These are phyloP conservation scores for Prosopis cineraria DNA, from an alignment of 306 rosid genomes.

Conservation along the genomic window DNA sequence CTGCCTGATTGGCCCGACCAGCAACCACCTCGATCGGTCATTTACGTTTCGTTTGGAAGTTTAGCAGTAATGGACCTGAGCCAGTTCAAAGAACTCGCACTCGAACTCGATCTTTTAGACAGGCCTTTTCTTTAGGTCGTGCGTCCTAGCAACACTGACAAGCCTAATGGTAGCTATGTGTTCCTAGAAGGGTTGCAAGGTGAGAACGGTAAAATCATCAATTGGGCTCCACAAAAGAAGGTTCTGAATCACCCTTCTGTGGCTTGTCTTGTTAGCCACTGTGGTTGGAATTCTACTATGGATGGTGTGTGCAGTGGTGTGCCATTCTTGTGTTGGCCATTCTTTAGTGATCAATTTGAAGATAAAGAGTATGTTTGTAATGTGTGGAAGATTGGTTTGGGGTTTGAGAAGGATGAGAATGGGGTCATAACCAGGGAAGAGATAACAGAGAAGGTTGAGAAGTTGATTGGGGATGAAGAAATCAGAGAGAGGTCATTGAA, in stretches of 20 bases:
- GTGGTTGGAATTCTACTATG: background rate
- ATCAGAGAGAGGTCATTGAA: background rate
- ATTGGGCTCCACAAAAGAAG: background rate
- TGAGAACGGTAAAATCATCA: background rate
- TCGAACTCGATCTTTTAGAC: background rate
- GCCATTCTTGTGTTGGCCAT: conserved; percentile 1
- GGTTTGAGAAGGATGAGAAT: background rate
- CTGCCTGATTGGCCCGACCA: background rate
- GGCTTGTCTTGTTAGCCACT: background rate
- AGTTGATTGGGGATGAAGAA: background rate
- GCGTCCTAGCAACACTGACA: background rate
- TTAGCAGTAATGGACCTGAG: background rate
- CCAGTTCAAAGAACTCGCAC: background rate
- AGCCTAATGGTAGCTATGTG: background rate
- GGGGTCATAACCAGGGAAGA: background rate
- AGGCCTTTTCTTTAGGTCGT: background rate
- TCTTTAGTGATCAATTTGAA: background rate
- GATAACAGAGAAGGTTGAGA: background rate
- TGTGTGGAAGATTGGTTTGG: background rate
- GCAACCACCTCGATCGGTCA: background rate
- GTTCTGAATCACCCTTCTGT: background rate
- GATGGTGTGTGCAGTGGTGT: background rate
- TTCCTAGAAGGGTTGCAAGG: background rate
- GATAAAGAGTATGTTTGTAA: background rate
- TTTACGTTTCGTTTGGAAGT: background rate